Evolutionary conservation across 2,329 filamentous ascomycete genomes (phyloP).

Genomic region (Diplodia intermedia): DNA sequence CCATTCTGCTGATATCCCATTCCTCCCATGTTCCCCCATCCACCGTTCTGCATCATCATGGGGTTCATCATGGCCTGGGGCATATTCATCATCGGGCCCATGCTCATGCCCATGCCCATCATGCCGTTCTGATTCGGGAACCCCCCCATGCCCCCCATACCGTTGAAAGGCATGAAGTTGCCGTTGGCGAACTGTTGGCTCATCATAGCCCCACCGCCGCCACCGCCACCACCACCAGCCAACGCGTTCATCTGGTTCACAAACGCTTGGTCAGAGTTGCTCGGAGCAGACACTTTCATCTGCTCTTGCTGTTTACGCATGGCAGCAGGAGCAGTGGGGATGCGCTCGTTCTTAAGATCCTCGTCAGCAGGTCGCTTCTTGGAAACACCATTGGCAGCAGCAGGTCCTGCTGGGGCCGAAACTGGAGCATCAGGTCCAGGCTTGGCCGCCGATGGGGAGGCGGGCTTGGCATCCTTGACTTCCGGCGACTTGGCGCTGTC

Average conservation of each 20-base stretch:
- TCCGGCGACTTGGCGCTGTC: slow-evolving; percentile 18
- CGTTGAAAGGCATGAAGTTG: slow-evolving; percentile 35
- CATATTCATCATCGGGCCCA: slow-evolving; percentile 55
- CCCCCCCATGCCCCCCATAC: slow-evolving; percentile 52
- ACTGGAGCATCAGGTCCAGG: slow-evolving; percentile 16
- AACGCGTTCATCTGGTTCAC: slow-evolving; percentile 56
- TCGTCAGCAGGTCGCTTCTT: slow-evolving; percentile 88
- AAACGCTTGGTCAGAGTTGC: slow-evolving; percentile 50
- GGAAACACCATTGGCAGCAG: slow-evolving; percentile 42
- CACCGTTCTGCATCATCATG: slow-evolving; percentile 45
- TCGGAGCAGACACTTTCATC: slow-evolving; percentile 38
- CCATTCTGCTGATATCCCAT: slow-evolving; percentile 41
- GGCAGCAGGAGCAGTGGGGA: slow-evolving; percentile 54
- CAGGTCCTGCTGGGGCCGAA: slow-evolving; percentile 34
- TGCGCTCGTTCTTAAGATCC: slow-evolving; percentile 56
- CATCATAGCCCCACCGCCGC: slow-evolving; percentile 37
- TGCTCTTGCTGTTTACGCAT: slow-evolving; percentile 50
- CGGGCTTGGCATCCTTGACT: slow-evolving; percentile 28
- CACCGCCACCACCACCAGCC: slow-evolving; percentile 10
- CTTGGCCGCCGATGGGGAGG: slow-evolving; percentile 16
- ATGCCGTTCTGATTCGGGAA: slow-evolving; percentile 56
- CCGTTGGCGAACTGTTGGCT: slow-evolving; percentile 27
- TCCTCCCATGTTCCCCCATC: slow-evolving; percentile 45
- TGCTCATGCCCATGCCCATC: slow-evolving; percentile 52
- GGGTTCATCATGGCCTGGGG: slow-evolving; percentile 52